Evolutionary conservation across 2,329 filamentous ascomycete species (phyloP).

Genomic region (Aspergillus piperis): DNA sequence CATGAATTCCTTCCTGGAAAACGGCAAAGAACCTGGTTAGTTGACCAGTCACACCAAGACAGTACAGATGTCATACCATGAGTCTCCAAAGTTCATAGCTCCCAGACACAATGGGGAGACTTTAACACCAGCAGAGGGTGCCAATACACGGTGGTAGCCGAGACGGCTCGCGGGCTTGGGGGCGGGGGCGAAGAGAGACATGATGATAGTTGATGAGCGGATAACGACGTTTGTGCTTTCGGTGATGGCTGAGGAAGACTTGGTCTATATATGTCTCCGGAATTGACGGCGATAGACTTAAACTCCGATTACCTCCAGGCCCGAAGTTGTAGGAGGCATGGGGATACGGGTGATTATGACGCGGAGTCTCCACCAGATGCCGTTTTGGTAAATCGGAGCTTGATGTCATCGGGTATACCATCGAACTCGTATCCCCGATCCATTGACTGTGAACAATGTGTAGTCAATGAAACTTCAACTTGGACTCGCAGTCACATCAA

Average conservation of each 20-base stretch:
- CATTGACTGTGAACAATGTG: not conserved
- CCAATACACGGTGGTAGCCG: slow-evolving; percentile 64
- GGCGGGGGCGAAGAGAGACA: slow-evolving; percentile 36
- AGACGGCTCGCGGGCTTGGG: slow-evolving; percentile 60
- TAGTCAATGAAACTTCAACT: not conserved
- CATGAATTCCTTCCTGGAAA: slow-evolving; percentile 41
- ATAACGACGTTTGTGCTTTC: not conserved
- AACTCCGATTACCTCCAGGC: not conserved
- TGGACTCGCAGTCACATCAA: not conserved
- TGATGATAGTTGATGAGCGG: not conserved
- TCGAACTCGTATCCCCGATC: not conserved
- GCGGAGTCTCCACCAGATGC: not conserved
- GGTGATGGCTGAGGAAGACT: not conserved
- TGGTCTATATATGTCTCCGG: not conserved
- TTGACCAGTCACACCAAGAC: not conserved
- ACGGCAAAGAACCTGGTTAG: not conserved
- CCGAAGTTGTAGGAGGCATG: not conserved
- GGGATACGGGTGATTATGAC: not conserved
- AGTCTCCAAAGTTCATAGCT: slow-evolving; percentile 37
- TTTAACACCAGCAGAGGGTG: slow-evolving; percentile 63
- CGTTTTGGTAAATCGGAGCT: not conserved
- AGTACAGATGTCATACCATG: slow-evolving; percentile 40
- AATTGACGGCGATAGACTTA: not conserved
- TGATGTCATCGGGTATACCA: not conserved
- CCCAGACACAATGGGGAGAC: slow-evolving; percentile 60